A percentile compares a stretch with the other conserved stretches of the same genome.
Evolutionary conservation across 2,329 filamentous ascomycete species (phyloP).

Genomic region (Sarocladium brachiariae): DNA sequence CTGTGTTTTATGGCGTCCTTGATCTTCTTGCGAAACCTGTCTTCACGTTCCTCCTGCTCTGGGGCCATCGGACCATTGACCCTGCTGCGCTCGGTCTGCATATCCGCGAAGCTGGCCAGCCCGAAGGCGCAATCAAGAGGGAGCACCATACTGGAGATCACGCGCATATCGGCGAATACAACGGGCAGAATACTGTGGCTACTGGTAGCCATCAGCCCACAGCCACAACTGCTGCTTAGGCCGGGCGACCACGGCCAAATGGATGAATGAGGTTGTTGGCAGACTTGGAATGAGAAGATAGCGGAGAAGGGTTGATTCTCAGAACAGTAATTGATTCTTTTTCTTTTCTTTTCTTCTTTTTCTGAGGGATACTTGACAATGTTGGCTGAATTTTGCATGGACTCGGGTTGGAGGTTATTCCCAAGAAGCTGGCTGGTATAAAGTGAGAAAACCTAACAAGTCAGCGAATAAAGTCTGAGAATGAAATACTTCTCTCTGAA

Average conservation of each 20-base stretch:
- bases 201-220: constrained; percentile 4
- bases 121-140: constrained; percentile 4
- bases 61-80: constrained; percentile 56
- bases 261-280: too few species aligned
- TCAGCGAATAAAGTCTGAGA: too few species aligned
- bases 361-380: too few species aligned
- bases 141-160: constrained; percentile 10
- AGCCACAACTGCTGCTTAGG: constrained; percentile 1
- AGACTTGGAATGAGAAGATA: too few species aligned
- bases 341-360: too few species aligned
- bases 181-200: neutral
- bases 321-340: too few species aligned
- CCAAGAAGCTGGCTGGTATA: too few species aligned
- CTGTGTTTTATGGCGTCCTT: constrained; percentile 61
- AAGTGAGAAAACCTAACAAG: too few species aligned
- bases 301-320: too few species aligned
- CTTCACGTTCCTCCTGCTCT: constrained; percentile 55
- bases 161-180: constrained; percentile 10
- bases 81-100: constrained; percentile 47
- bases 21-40: constrained; percentile 59
- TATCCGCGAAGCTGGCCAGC: constrained; percentile 20
- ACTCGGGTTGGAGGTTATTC: neutral
- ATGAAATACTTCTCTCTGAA: too few species aligned
- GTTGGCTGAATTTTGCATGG: neutral
- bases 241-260: neutral